Base-by-base conservation (phyloP, 2,329 filamentous ascomycete genomes). In the Podosphaera fusca region DNA sequence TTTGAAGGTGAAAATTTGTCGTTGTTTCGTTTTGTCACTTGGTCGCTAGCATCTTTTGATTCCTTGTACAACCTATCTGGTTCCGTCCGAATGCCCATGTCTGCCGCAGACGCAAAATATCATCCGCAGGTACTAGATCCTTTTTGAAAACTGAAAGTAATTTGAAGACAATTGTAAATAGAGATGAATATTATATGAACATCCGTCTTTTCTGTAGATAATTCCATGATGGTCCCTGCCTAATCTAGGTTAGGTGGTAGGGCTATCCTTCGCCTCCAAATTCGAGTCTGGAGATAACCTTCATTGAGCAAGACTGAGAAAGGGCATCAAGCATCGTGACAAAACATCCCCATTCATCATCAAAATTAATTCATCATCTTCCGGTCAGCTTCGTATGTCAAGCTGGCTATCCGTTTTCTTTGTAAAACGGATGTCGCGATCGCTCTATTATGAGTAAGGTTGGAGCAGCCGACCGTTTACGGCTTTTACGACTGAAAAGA, bases 381-480 rank as follows among this genome's bases (percentile, higher is more conserved):
- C 30, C 9, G 31, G 40, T n/a, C 9, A 36, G 6, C 29, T 21
- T 42, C n/a, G 29, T 35, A 30, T 31, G 9, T 42, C 7, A 31
- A 2, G 33, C n/a, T 10, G 4, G 10, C 36, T 7, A 55, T 33
- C 53, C 47, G 47, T 45, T 45, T 45, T 80, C 74, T 68, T 71
- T 67, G 67, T 74, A 80, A 67, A 82, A 81, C 79, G 79, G 78
- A 82, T 82, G 79, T 81, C 77, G 78, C 77, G 70, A 71, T 73
- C 71, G 74, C 73, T 70, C 74, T 81, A 79, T 78, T 76, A 82
- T 82, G 79, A 81, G 74, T 79, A 78, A 81, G 78, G 79, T 81
- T 75, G 77, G 74, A 72, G 74, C 74, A 71, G 73, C 76, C 75
- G 78, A 81, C 74, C 74, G 77, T 72, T 75, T 75, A 71, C 77